phyloP scores from a whole-genome alignment of 163 green algal genomes.

The Chlorella variabilis region DNA sequence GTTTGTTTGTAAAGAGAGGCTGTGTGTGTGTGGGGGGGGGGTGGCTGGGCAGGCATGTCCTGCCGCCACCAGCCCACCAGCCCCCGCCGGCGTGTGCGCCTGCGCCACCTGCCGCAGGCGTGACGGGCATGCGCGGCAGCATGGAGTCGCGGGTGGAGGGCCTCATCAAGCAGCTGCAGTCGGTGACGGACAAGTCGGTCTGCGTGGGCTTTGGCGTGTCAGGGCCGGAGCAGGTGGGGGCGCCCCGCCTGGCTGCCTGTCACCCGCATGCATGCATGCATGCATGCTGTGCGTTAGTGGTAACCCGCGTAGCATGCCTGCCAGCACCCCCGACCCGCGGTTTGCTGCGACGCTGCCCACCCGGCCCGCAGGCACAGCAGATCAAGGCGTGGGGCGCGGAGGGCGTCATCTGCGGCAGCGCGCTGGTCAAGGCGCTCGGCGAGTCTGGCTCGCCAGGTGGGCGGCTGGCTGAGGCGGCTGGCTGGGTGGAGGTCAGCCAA shows the following conservation, averaged over 20 bases:
- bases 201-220: constrained; percentile 98
- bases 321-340: too few relatives aligned
- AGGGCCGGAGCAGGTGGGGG: constrained; percentile 69
- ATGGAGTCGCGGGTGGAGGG: constrained; percentile 82
- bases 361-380: constrained; percentile 72
- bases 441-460: constrained; percentile 54
- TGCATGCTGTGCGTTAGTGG: too few relatives aligned
- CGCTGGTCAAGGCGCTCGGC: constrained; percentile 89
- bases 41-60: too few relatives aligned
- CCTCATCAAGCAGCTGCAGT: constrained; percentile 80
- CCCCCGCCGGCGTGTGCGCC: too few relatives aligned
- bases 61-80: too few relatives aligned
- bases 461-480: background rate
- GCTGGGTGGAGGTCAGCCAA: background rate
- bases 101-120: too few relatives aligned
- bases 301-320: too few relatives aligned
- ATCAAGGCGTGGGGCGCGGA: constrained; percentile 88
- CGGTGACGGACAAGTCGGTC: constrained; percentile 92
- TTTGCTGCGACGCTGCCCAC: too few relatives aligned
- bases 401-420: constrained; percentile 95
- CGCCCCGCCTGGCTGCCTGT: background rate
- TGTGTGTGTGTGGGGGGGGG: too few relatives aligned
- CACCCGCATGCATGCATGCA: too few relatives aligned
- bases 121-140: constrained; percentile 85
- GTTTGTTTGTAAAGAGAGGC: too few relatives aligned